Evolutionary conservation across 352 stramenopile species (phyloP), one percentile per base, ranked within the genome.

Genomic region (Pythium grandisporangium): DNA sequence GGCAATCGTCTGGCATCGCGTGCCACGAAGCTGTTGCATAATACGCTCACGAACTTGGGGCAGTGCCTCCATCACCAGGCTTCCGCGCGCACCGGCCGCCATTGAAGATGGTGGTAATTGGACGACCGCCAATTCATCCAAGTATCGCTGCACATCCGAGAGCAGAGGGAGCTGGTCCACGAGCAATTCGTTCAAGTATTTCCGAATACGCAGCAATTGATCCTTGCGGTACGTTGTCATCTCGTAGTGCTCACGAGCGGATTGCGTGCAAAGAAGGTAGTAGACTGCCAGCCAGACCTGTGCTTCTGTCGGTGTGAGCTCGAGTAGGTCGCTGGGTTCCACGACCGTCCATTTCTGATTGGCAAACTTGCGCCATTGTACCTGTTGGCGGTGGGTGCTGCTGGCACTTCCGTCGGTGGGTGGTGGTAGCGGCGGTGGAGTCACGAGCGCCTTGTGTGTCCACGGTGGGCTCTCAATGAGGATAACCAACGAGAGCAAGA

Each of bases 401-500:
- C 54, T 45, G 4, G 60, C 22, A 21, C 61, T 48, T n/a, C n/a
- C n/a, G n/a, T n/a, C n/a, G n/a, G n/a, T n/a, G n/a, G n/a, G n/a
- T n/a, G n/a, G n/a, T n/a, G n/a, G n/a, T n/a, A n/a, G n/a, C n/a
- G n/a, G n/a, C n/a, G n/a, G n/a, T n/a, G n/a, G n/a, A n/a, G n/a
- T n/a, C 21, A 56, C 47, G 19, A 70, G 4, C 16, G 45, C 42
- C 47, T 85, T 89, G 50, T 96, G 65, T 6, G 91, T 98, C 95
- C 95, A 98, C 16, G 95, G 95, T 21, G 95, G 93, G 53, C 98
- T 97, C 48, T 98, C 95, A 12, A 98, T 77, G 8, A 98, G 71
- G 23, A 73, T 74, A 3, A 95, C 76, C 16, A 98, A 71, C 6
- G 89, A 80, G 12, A 98, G 62, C 11, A 97, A 70, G 36, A 95